Evolutionary conservation across 441 rosid genomes (phyloP), one percentile per base, ranked within the genome.

Genomic region (Jatropha podagrica): DNA sequence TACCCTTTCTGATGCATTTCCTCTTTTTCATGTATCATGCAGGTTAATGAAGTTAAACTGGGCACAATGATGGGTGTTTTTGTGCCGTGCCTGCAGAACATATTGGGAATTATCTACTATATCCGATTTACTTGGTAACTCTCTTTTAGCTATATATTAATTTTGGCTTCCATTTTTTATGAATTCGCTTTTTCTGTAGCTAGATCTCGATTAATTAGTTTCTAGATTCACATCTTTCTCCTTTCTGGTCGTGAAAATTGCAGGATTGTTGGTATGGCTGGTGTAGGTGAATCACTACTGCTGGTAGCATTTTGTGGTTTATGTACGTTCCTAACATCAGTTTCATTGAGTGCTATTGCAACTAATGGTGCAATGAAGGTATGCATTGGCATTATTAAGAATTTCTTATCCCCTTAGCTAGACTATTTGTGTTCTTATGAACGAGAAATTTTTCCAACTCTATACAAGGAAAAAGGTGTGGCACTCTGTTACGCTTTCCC

Each of bases 301-400:
- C 85, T 96, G 82, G 98, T 96, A 74, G 83, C 93, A 51, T 86
- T 94, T 75, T 96, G 99, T 83, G 98, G 99, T 67, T 60, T 85
- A 75, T 96, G 99, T 84, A 96, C 99, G 79, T 94, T 96, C 86
- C 83, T 96, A 81, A 94, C 99, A 68, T 76, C 90, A 80, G 89
- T 96, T 82, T 96, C 99, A 17, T 79, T 96, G 84, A 96, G 99
- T 86, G 99, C 99, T 65, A 96, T 96, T 86, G 99, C 99, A 60
- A 96, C 99, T 59, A 96, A 96, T 88, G 99, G 99, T 74, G 99
- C 99, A 69, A 96, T 96, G 98, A 96, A 94, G 98, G 98, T 96
- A 81, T 13, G 40, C 10, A 46, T 59, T 23, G 49, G 11, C 56
- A 48, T 42, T 11, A 18, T 40, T 32, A 64, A 17, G 42, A 14